phyloP scores from a whole-genome alignment of 1,139 yeast species.

The Pichia sp. region DNA sequence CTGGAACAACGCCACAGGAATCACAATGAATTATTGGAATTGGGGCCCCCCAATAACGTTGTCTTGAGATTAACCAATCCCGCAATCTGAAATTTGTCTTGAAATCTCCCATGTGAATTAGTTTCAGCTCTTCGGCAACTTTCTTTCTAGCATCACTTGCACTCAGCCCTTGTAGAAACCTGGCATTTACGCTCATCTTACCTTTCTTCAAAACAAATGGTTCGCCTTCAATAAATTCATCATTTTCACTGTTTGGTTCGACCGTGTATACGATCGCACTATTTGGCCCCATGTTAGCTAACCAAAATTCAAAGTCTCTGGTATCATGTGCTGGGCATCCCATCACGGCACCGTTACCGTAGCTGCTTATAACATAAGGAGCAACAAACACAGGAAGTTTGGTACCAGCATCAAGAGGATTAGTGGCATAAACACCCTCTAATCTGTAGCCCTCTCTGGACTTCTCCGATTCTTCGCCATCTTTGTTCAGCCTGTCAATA shows the following conservation, averaged over 20 bases:
- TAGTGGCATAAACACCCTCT: conserved; percentile 41
- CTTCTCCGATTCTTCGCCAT: conserved; percentile 32
- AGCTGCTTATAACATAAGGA: conserved; percentile 77
- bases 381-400: conserved; percentile 78
- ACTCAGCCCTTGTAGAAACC: conserved; percentile 47
- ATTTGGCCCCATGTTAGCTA: conserved; percentile 46
- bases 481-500: conserved; percentile 36
- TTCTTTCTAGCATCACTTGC: conserved; percentile 47
- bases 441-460: conserved; percentile 60
- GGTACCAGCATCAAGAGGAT: conserved; percentile 50
- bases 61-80: conserved; percentile 94
- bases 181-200: conserved; percentile 46
- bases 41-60: conserved; percentile 98
- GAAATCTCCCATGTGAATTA: conserved; percentile 39
- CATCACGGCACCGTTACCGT: conserved; percentile 95
- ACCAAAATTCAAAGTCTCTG: conserved; percentile 81
- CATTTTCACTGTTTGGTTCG: conserved; percentile 33
- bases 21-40: conserved; percentile 89
- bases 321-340: conserved; percentile 95
- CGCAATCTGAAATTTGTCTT: conserved; percentile 62
- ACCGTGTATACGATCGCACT: conserved; percentile 42
- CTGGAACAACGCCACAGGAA: conserved; percentile 83
- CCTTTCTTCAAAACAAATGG: conserved; percentile 57
- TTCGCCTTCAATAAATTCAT: conserved; percentile 34
- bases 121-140: conserved; percentile 43